Base-by-base conservation (phyloP, 2,329 filamentous ascomycete genomes). In the Fusarium continuum region DNA sequence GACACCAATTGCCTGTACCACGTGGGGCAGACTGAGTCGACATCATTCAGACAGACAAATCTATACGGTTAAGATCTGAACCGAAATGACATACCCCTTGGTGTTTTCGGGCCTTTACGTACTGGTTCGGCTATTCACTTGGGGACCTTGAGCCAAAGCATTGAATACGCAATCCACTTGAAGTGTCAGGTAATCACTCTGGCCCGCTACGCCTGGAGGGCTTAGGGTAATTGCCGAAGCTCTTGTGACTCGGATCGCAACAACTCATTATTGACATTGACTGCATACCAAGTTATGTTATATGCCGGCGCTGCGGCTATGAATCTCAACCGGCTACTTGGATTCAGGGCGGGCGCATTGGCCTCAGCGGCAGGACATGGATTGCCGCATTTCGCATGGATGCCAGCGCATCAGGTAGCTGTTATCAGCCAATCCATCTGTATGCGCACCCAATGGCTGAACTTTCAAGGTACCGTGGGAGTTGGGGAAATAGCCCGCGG, bases 11-110 rank as follows among this genome's bases (percentile, higher is more conserved):
- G 36, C 55, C 55, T 32, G 51, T 49, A 66, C 58, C 64, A 70
- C 68, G 68, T 68, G 68, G 68, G 64, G 58, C 28, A 48, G 54
- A 38, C 19, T 63, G 45, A 54, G 45, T 40, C 46, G 56, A 60
- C 51, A n/a, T n/a, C n/a, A n/a, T n/a, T 58, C 56, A 57, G 29
- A n/a, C n/a, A n/a, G n/a, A n/a, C n/a, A n/a, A n/a, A n/a, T 23
- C 22, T 46, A 32, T 26, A 49, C 38, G 32, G 29, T 25, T 43
- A 17, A 49, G 47, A 47, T 59, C 39, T 31, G 54, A 65, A 57
- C 67, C 56, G 65, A 70, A 47, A 70, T 70, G 65, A 70, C 41
- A 36, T 54, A 45, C 56, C 43, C 55, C 50, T 57, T 55, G 53
- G 48, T 50, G 52, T 51, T 58, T 57, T 63, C 57, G 46, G 55